Base-by-base conservation (phyloP, 75 land plant species). In the Pinus tabuliformis region DNA sequence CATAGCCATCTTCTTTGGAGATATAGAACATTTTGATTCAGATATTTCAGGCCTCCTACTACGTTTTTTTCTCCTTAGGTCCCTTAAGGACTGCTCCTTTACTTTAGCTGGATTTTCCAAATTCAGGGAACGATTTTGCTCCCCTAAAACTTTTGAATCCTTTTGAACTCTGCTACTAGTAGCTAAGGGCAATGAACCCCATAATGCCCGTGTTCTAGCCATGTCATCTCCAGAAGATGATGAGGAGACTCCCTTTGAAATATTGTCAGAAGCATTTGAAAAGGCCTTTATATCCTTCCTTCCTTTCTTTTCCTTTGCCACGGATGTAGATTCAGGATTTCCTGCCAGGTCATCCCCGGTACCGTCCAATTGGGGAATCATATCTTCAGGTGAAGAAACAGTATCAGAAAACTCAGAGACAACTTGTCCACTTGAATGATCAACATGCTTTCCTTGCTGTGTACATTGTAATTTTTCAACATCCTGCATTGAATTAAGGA, bases 51-150 rank as follows among this genome's bases (percentile, higher is more conserved):
- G 59, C 56, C 71, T 68, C 22, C 81, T 58, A 28, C 36, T 62
- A 20, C 99, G 81, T 65, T 90, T 92, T 71, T 75, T 91, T 77
- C 99, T 90, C 99, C 93, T 96, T 56, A 90, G 80, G 57, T 92
- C 97, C 70, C 99, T 88, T 57, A 89, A 49, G 20, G 96, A 95
- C 49, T 85, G 68, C 63, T 75, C 88, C 72, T 30, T 58, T 15
- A 63, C 71, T 62, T 63, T 42, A 54, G 72, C 75, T 56, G 45
- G 78, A 70, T 73, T 73, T 17, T 37, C 62, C 36, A 21, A 24
- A 63, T 37, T 73, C 26, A 73, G 21, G 12, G 75, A 73, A 73
- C 66, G 16, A 64, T 59, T 26, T 24, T 77, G 58, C 79, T 66
- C 30, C 54, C 7, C 14, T n/a, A 37, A 59, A 36, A 17, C 33